A percentile compares a stretch with the other conserved stretches of the same genome.
Conservation (phyloP, 1,139 yeast genomes). For the Arxiozyma telluris region DNA sequence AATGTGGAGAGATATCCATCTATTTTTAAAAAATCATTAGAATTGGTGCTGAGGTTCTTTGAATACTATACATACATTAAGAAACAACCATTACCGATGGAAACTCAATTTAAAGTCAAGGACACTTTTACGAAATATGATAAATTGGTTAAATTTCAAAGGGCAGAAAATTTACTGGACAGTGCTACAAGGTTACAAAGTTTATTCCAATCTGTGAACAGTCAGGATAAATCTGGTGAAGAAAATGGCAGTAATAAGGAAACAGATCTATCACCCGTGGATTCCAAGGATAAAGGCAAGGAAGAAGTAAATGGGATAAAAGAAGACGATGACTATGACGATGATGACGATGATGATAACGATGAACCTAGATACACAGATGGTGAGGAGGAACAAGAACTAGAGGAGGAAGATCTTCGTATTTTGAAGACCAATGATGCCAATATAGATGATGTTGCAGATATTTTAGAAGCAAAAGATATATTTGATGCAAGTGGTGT, state of each 20-base stretch:
- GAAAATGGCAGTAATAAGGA: not conserved
- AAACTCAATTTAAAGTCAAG: constrained; percentile 46
- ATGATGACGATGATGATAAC: constrained; percentile 11
- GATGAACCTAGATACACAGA: constrained; percentile 10
- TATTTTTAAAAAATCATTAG: constrained; percentile 29
- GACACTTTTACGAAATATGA: constrained; percentile 35
- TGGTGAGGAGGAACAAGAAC: constrained; percentile 10
- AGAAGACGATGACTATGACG: constrained; percentile 15
- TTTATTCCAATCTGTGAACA: constrained; percentile 7
- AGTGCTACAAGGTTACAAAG: constrained; percentile 35
- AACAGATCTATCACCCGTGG: constrained; percentile 10
- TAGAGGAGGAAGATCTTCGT: constrained; percentile 12
- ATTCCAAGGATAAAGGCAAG: too few species aligned
- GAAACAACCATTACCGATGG: constrained; percentile 55
- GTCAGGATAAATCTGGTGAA: not conserved
- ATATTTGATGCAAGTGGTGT: constrained; percentile 20
- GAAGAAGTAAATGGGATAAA: not conserved
- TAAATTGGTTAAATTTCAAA: constrained; percentile 30
- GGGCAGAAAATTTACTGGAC: constrained; percentile 37
- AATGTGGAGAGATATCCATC: constrained; percentile 16
- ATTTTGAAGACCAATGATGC: constrained; percentile 9
- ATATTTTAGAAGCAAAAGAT: constrained; percentile 23
- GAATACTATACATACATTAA: constrained; percentile 72
- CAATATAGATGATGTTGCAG: constrained; percentile 22
- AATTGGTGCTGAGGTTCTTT: constrained; percentile 49